phyloP scores from a whole-genome alignment of 768 basidiomycete genomes.

The Amanita phalloides region DNA sequence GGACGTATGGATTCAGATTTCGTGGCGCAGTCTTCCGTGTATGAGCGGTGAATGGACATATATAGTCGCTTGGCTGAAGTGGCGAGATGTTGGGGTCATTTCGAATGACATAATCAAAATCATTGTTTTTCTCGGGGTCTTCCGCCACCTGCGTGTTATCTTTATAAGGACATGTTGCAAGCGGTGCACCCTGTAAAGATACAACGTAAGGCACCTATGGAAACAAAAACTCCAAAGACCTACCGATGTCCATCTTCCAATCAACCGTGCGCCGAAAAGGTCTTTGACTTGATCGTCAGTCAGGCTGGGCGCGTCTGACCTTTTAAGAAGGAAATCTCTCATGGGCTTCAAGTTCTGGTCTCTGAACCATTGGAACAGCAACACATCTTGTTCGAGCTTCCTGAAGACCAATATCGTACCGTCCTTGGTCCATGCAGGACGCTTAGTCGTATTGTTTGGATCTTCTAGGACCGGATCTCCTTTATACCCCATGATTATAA shows the following conservation, averaged over 20 bases:
- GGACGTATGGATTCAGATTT: not conserved
- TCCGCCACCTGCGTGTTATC: not conserved
- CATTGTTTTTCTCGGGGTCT: not conserved
- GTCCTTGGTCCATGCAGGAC: conserved; percentile 21
- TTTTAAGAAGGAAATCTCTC: not conserved
- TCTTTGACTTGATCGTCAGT: not conserved
- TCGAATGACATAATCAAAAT: not conserved
- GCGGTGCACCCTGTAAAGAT: not conserved
- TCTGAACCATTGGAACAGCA: conserved; percentile 9
- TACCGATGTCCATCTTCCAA: not conserved
- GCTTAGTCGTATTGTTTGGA: not conserved
- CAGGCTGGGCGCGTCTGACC: not conserved
- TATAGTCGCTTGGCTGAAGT: no score
- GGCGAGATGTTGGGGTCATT: not conserved
- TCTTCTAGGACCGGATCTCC: not conserved
- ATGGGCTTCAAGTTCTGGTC: not conserved
- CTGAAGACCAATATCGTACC: conserved; percentile 24
- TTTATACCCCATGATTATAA: not conserved
- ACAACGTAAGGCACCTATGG: not conserved
- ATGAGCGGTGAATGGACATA: not conserved
- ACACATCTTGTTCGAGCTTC: conserved; percentile 21
- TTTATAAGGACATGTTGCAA: not conserved
- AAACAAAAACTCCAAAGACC: not conserved
- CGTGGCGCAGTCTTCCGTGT: not conserved
- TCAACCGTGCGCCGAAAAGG: not conserved